Base-by-base conservation (phyloP, 108 stramenopile species). In the Schizochytrium sp. region DNA sequence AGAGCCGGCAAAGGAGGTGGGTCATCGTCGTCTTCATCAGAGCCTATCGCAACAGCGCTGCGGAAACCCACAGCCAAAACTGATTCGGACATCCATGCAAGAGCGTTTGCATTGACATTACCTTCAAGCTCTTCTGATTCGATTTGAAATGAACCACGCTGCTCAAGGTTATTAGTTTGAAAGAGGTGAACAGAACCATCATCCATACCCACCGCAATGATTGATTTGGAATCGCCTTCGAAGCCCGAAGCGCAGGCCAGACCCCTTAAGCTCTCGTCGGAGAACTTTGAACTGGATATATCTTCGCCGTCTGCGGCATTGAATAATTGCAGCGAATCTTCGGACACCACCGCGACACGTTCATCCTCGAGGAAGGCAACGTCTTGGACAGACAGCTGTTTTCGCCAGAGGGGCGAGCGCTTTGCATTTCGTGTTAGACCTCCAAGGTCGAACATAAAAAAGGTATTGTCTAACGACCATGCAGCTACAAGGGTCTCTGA, bases 331-430 rank as follows among this genome's bases (percentile, higher is more conserved):
- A 69, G 19, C 10, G 64, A 12, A 0, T 8, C 10, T 7, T 8
- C 12, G 8, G 19, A 28, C 12, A 69, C 42, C 12, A 15, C 28
- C 10, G 64, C 64, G 44, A 69, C 42, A 44, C 64, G 64, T 0
- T 44, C 64, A 3, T 69, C 64, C 64, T 69, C 64, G 64, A 69
- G 44, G 44, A 69, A 69, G 64, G 19, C 28, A 7, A 38, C 64
- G 28, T 69, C 64, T 69, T 69, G 64, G 5, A 69, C 64, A 5
- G 2, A 38, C 64, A 69, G 19, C 28, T 7, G 15, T 8, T 38
- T 15, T 7, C 28, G 7, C 64, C 64, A 69, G 42, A 69, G 28
- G 12, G 64, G 19, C 64, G 2, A 38, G 64, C 64, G 64, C 64
- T 69, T 69, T 38, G 64, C 64, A 44, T 44, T 44, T 44, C 44